A percentile compares a stretch with the other conserved stretches of the same genome.
phyloP scores from a whole-genome alignment of 108 stramenopile genomes.

The Aurantiochytrium sp. region DNA sequence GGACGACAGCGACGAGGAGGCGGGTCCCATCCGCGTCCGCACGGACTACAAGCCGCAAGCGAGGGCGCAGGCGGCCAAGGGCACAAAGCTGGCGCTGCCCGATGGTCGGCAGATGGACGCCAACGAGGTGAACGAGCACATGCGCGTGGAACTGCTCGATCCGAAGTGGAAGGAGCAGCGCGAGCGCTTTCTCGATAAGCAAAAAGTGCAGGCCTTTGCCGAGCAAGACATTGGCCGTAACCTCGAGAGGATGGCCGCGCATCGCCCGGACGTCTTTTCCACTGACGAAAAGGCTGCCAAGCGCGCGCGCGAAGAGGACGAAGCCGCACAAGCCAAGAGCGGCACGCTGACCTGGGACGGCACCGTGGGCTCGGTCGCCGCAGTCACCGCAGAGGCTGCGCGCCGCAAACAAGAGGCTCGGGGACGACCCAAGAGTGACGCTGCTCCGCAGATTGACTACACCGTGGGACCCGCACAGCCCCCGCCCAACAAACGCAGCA shows the following conservation, averaged over 20 bases:
- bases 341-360: not conserved
- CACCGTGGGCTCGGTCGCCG: not conserved
- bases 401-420: not conserved
- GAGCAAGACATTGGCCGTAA: not conserved
- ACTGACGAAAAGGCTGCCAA: not conserved
- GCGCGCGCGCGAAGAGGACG: constrained; percentile 9
- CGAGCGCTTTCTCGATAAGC: constrained; percentile 7
- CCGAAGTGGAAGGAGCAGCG: constrained; percentile 16
- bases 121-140: constrained; percentile 9
- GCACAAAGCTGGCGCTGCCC: not conserved
- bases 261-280: constrained; percentile 6
- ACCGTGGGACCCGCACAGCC: not conserved
- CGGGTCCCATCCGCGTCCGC: not conserved
- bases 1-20: not conserved
- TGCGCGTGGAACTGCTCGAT: not conserved
- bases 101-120: not conserved
- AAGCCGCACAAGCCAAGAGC: not conserved
- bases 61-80: not conserved
- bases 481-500: not conserved
- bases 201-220: not conserved
- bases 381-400: not conserved
- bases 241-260: not conserved
- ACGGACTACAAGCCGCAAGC: not conserved
- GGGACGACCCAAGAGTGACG: not conserved
- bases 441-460: not conserved